phyloP scores from a whole-genome alignment of 345 rosid species.

The Iberis pinnata region DNA sequence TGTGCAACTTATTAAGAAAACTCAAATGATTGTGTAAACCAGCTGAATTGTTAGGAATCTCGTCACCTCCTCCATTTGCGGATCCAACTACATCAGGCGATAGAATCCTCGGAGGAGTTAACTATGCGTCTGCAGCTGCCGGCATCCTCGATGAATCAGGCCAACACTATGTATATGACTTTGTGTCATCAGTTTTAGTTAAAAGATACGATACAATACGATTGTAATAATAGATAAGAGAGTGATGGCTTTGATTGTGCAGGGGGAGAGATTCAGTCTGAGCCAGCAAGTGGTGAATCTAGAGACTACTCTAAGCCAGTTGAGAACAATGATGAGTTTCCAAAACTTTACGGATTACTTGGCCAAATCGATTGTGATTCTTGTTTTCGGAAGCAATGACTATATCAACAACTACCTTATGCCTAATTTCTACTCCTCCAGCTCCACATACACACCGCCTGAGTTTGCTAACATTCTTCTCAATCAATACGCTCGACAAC shows the following conservation, averaged over 20 bases:
- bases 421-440: constrained; percentile 57
- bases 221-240: background rate
- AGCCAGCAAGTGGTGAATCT: constrained; percentile 66
- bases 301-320: constrained; percentile 47
- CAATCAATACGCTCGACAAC: constrained; percentile 52
- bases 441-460: constrained; percentile 44
- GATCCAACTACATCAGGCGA: constrained; percentile 54
- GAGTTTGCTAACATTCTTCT: constrained; percentile 59
- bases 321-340: constrained; percentile 43
- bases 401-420: constrained; percentile 90
- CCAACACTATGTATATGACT: constrained; percentile 47
- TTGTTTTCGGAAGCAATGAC: constrained; percentile 84
- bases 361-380: constrained; percentile 42
- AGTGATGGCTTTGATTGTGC: constrained; percentile 15
- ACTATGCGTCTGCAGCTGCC: constrained; percentile 87
- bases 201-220: background rate
- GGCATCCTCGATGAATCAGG: constrained; percentile 86
- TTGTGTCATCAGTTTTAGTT: constrained; percentile 3
- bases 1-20: constrained; percentile 9
- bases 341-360: constrained; percentile 41
- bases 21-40: constrained; percentile 13
- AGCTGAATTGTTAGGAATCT: constrained; percentile 58
- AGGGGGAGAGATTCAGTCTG: constrained; percentile 60
- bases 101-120: constrained; percentile 58
- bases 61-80: constrained; percentile 56